Conservation (phyloP, 2,329 filamentous ascomycete species). For the Metarhizium robertsii region DNA sequence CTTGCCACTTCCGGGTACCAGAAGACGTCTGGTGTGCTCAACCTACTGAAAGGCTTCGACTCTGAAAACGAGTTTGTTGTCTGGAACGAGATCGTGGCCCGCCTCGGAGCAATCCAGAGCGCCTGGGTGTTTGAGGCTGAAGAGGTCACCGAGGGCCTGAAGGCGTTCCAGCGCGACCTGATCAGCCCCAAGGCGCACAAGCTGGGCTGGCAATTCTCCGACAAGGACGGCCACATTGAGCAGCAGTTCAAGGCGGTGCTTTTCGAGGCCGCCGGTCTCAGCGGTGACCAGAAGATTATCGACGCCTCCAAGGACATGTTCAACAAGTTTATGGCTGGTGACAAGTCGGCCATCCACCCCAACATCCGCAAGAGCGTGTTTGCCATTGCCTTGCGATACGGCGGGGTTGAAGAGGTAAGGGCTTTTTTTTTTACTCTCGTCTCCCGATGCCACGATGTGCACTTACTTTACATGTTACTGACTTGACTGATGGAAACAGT, state of each 20-base stretch:
- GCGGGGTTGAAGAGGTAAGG: constrained; percentile 68
- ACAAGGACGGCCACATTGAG: constrained; percentile 76
- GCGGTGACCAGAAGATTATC: constrained; percentile 70
- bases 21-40: constrained; percentile 82
- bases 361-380: constrained; percentile 87
- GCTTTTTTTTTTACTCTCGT: neutral
- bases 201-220: constrained; percentile 79
- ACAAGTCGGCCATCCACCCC: constrained; percentile 75
- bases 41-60: constrained; percentile 75
- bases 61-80: constrained; percentile 84
- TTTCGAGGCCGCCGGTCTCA: constrained; percentile 73
- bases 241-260: constrained; percentile 92
- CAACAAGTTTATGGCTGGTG: constrained; percentile 69
- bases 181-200: constrained; percentile 73
- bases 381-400: constrained; percentile 72
- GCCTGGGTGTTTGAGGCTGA: constrained; percentile 77
- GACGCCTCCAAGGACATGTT: constrained; percentile 86
- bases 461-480: neutral
- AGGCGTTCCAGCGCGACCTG: constrained; percentile 73
- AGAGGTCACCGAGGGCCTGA: constrained; percentile 62
- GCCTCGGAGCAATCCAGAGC: constrained; percentile 67
- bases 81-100: constrained; percentile 83
- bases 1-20: constrained; percentile 86
- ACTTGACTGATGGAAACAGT: constrained; percentile 34
- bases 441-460: no score